These are phyloP conservation scores for Kalanchoe fedtschenkoi DNA, from an alignment of 164 flowering plant genomes.

Conservation along the genomic window DNA sequence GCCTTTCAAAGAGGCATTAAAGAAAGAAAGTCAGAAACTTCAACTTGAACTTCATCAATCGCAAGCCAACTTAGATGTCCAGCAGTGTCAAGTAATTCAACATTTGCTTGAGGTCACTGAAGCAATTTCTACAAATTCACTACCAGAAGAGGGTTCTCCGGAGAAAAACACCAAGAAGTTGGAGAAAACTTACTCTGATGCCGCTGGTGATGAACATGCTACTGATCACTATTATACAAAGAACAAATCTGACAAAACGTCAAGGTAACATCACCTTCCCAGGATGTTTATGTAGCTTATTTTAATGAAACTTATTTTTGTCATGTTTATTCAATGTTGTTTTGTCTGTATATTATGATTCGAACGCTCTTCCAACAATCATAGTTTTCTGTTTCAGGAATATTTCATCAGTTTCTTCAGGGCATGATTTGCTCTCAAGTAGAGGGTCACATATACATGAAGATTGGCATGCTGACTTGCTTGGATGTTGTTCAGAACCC, in stretches of 20 bases:
- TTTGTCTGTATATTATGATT: not conserved
- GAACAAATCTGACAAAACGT: conserved; percentile 19
- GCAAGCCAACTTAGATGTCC: conserved; percentile 59
- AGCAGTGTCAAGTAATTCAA: conserved; percentile 76
- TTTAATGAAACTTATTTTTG: not conserved
- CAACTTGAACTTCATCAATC: conserved; percentile 68
- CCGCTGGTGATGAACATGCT: conserved; percentile 21
- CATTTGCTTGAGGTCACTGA: conserved; percentile 71
- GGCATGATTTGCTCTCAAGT: conserved; percentile 47
- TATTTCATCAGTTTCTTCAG: conserved; percentile 55
- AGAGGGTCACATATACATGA: conserved; percentile 43
- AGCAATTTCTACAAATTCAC: conserved; percentile 33
- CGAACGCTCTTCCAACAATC: not conserved
- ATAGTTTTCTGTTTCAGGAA: conserved; percentile 29
- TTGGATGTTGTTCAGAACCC: conserved; percentile 93
- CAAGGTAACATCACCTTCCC: conserved; percentile 31
- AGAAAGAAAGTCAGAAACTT: conserved; percentile 80
- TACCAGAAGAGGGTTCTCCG: conserved; percentile 32
- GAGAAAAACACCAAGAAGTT: conserved; percentile 29
- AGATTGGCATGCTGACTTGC: conserved; percentile 91
- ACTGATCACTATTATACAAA: conserved; percentile 25
- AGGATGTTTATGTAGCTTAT: not conserved
- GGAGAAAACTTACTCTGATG: conserved; percentile 28
- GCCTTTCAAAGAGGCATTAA: conserved; percentile 55
- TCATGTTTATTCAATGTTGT: not conserved